Percentiles rank a stretch among this genome's conserved stretches.
Evolutionary conservation across 106 monocot species (phyloP).

Genomic region (Acorus gramineus): DNA sequence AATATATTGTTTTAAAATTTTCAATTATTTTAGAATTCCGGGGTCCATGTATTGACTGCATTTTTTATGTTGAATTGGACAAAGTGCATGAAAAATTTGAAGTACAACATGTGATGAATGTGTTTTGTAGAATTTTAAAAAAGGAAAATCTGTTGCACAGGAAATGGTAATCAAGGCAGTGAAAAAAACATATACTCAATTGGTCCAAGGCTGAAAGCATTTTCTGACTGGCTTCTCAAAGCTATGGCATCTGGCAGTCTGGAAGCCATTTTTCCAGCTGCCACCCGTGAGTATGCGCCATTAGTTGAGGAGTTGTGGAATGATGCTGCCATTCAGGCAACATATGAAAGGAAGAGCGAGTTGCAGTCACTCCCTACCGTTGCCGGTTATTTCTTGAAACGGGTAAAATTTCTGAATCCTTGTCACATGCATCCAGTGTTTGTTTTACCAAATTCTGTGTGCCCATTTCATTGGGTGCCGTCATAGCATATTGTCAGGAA

Average conservation of each 20-base stretch:
- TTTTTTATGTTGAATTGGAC: no score
- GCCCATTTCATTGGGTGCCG: no score
- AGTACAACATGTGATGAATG: no score
- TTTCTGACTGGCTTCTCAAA: conserved; percentile 70
- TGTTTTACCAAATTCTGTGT: background rate
- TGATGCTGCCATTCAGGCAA: conserved; percentile 72
- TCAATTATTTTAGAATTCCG: no score
- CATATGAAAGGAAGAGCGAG: conserved; percentile 59
- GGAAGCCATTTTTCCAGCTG: conserved; percentile 76
- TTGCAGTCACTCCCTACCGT: conserved; percentile 39
- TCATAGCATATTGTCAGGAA: no score
- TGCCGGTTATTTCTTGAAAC: conserved; percentile 73
- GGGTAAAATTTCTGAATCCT: conserved; percentile 28
- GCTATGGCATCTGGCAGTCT: conserved; percentile 57
- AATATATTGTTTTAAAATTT: no score
- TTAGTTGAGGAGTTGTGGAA: conserved; percentile 82
- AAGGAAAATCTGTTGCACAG: conserved; percentile 5
- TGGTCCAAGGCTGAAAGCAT: conserved; percentile 50
- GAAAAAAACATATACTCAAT: conserved; percentile 40
- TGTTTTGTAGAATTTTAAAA: no score
- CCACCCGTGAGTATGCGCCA: conserved; percentile 75
- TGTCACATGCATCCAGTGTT: background rate
- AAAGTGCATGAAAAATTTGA: no score
- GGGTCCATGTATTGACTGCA: no score
- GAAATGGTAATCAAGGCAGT: conserved; percentile 4